Evolutionary conservation across 331 rosid species (phyloP).

Genomic region (Stylosanthes scabra): DNA sequence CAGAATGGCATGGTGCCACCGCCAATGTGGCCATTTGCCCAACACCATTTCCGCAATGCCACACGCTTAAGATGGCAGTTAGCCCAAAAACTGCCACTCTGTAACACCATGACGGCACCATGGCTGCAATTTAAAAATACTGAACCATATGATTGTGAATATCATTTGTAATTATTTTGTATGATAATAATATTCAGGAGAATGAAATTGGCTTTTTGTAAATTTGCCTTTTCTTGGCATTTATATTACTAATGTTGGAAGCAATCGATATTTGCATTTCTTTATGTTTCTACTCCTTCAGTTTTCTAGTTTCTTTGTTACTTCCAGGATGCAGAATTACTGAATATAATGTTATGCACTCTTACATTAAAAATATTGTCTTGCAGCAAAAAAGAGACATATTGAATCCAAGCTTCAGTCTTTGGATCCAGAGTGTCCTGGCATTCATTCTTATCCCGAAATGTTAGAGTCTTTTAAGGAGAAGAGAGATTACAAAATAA

Average conservation of each 20-base stretch:
- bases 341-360: conserved; percentile 8
- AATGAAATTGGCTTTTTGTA: conserved; percentile 19
- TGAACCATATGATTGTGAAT: conserved; percentile 16
- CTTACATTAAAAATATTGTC: conserved; percentile 29
- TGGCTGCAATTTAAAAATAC: too few species aligned
- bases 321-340: conserved; percentile 27
- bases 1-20: too few species aligned
- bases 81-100: too few species aligned
- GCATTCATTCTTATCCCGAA: conserved; percentile 67
- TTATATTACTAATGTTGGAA: conserved; percentile 18
- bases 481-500: conserved; percentile 78
- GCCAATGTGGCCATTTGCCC: too few species aligned
- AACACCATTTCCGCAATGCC: too few species aligned
- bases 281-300: conserved; percentile 33
- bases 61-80: too few species aligned
- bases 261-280: conserved; percentile 17
- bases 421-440: conserved; percentile 68
- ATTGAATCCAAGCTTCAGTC: conserved; percentile 79
- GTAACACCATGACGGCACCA: too few species aligned
- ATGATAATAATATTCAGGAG: conserved; percentile 1
- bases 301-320: conserved; percentile 14
- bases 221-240: conserved; percentile 17
- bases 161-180: neutral
- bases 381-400: conserved; percentile 88
- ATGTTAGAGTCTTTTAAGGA: conserved; percentile 80